Percentiles rank a stretch among this genome's conserved stretches.
Conservation (phyloP, 1,284 basidiomycete genomes). For the Garcileccinum viscosum region DNA sequence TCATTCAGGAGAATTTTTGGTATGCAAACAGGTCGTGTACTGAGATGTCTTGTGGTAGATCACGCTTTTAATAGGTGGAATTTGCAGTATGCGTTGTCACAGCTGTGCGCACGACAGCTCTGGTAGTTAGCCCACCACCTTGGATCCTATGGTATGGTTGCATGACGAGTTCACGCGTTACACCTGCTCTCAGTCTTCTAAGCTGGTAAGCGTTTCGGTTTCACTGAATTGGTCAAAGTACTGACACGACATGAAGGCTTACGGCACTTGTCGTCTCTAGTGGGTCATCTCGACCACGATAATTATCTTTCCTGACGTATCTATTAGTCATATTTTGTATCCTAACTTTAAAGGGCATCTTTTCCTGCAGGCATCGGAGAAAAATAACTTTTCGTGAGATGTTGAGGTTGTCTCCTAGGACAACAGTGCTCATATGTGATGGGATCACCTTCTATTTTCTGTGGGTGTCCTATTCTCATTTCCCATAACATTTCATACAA, state of each 20-base stretch:
- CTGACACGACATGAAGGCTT: conserved; percentile 19
- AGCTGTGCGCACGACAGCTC: conserved; percentile 22
- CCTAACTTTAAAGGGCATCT: conserved; percentile 22
- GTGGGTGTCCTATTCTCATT: conserved; percentile 11
- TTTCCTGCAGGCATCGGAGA: not conserved
- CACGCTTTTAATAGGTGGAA: conserved; percentile 23
- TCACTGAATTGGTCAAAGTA: not conserved
- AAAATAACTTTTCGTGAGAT: not conserved
- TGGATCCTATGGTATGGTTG: conserved; percentile 27
- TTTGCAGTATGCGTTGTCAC: conserved; percentile 18
- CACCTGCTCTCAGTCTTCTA: conserved; percentile 26
- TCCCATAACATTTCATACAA: not conserved
- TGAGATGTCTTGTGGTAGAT: not conserved
- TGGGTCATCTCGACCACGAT: conserved; percentile 4
- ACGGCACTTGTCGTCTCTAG: conserved; percentile 23
- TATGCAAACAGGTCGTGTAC: not conserved
- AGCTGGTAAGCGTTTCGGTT: conserved; percentile 21
- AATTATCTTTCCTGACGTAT: conserved; percentile 8
- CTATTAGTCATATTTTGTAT: conserved; percentile 19
- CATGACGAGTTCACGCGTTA: conserved; percentile 10
- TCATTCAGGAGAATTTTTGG: conserved; percentile 22
- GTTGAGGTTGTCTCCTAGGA: not conserved
- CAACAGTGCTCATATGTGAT: conserved; percentile 17
- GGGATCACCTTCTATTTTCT: conserved; percentile 27
- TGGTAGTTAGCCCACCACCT: conserved; percentile 24